Percentiles rank a stretch among this genome's conserved stretches.
Evolutionary conservation across 2,329 filamentous ascomycete genomes (phyloP).

Genomic region (Xylariaceae sp.): DNA sequence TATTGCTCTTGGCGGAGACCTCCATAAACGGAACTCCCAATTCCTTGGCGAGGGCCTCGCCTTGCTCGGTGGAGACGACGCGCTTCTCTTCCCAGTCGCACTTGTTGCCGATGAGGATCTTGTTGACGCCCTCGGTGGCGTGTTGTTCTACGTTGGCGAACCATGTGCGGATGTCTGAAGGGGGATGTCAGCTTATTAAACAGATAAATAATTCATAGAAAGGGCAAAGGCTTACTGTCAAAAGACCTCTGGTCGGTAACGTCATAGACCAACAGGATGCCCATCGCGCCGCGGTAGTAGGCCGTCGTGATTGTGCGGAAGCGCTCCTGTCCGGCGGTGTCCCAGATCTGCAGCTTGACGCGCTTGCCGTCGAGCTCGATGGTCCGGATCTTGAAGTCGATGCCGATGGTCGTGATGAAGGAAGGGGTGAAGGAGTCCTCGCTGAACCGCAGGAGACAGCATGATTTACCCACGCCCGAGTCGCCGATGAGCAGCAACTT

Average conservation of each 20-base stretch:
- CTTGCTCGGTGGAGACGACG: constrained; percentile 86
- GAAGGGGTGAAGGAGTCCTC: constrained; percentile 97
- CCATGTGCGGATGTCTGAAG: constrained; percentile 93
- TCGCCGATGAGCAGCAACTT: constrained; percentile 96
- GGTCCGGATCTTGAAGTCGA: constrained; percentile 99
- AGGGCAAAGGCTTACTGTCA: constrained; percentile 63
- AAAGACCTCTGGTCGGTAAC: constrained; percentile 96
- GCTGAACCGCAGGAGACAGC: constrained; percentile 93
- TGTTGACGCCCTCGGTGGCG: constrained; percentile 97
- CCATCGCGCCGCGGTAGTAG: constrained; percentile 98
- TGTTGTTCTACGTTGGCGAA: constrained; percentile 99
- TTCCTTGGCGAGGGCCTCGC: constrained; percentile 90
- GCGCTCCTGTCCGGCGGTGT: constrained; percentile 95
- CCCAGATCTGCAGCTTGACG: constrained; percentile 99
- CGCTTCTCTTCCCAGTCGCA: constrained; percentile 99
- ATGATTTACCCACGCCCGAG: constrained; percentile 95
- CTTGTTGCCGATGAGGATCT: constrained; percentile 99
- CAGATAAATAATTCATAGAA: constrained; percentile 1
- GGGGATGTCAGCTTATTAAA: constrained; percentile 3
- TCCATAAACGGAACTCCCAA: constrained; percentile 97
- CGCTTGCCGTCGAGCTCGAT: constrained; percentile 99
- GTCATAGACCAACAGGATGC: constrained; percentile 95
- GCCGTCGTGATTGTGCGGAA: constrained; percentile 99
- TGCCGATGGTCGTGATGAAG: constrained; percentile 98
- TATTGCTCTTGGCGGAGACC: constrained; percentile 97